Evolutionary conservation across 495 filamentous ascomycete genomes (phyloP).

Genomic region (Daldinia concentrica): DNA sequence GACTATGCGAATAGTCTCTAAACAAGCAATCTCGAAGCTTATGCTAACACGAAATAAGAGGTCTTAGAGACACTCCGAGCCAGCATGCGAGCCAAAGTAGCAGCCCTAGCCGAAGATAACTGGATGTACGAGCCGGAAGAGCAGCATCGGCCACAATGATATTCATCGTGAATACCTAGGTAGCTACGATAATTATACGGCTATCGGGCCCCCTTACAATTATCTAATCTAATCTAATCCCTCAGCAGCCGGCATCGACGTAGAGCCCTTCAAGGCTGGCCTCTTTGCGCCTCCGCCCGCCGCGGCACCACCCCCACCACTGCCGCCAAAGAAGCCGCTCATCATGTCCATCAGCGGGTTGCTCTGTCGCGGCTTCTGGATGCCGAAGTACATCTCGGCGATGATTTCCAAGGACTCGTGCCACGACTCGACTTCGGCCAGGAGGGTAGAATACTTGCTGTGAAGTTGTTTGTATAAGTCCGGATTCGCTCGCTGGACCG

Average conservation of each 20-base stretch:
- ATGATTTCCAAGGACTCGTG: slow-evolving; percentile 85
- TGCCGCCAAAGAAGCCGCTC: slow-evolving; percentile 89
- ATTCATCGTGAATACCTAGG: slow-evolving; percentile 8
- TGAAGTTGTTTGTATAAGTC: slow-evolving; percentile 87
- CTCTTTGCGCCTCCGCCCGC: slow-evolving; percentile 51
- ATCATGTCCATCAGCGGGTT: slow-evolving; percentile 98
- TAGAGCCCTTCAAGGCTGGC: slow-evolving; percentile 55
- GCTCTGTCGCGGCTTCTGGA: slow-evolving; percentile 83
- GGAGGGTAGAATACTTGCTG: slow-evolving; percentile 78
- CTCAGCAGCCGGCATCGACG: slow-evolving; percentile 60
- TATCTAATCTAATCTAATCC: slow-evolving; percentile 47
- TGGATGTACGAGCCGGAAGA: slow-evolving; percentile 91
- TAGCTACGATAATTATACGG: slow-evolving; percentile 13
- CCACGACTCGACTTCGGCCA: slow-evolving; percentile 79
- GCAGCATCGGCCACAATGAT: slow-evolving; percentile 49
- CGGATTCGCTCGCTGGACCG: slow-evolving; percentile 77
- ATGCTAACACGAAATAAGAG: slow-evolving; percentile 57
- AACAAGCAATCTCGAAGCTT: not conserved
- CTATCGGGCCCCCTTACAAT: not conserved
- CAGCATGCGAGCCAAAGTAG: slow-evolving; percentile 76
- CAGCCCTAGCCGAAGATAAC: slow-evolving; percentile 79
- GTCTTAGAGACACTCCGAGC: slow-evolving; percentile 74
- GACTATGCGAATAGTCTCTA: slow-evolving; percentile 29
- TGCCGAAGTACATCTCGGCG: slow-evolving; percentile 97
- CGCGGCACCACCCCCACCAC: slow-evolving; percentile 56